Evolutionary conservation across 805 yeast genomes (phyloP).

Genomic region (Lipomyces lipofer): DNA sequence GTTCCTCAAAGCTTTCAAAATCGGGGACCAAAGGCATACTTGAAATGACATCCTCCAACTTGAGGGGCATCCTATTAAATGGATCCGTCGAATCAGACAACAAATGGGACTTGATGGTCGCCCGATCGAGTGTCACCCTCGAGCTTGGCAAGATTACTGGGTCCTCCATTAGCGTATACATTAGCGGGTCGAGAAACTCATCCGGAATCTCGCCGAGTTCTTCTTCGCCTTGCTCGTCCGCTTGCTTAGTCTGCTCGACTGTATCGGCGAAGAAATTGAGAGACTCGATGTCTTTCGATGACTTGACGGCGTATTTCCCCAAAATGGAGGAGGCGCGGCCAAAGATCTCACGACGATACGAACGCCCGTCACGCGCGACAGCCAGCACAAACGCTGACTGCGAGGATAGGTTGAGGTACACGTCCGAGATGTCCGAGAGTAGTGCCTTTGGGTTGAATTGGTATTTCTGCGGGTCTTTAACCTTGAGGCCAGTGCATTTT

Average conservation of each 20-base stretch:
- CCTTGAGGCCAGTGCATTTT: conserved; percentile 83
- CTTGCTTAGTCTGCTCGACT: conserved; percentile 61
- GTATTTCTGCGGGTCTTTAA: conserved; percentile 76
- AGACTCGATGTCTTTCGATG: conserved; percentile 53
- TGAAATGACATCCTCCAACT: conserved; percentile 82
- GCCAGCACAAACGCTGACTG: conserved; percentile 71
- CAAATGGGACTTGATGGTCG: conserved; percentile 90
- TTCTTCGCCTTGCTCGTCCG: conserved; percentile 48
- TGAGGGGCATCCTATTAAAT: conserved; percentile 88
- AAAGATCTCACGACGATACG: conserved; percentile 69
- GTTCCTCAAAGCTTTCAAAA: neutral
- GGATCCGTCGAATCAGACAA: conserved; percentile 97
- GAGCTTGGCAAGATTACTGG: conserved; percentile 94
- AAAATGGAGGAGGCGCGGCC: conserved; percentile 70
- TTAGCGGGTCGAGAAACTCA: conserved; percentile 93
- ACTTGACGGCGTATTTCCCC: conserved; percentile 53
- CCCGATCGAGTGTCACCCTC: conserved; percentile 78
- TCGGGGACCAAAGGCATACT: conserved; percentile 43
- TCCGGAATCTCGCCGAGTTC: conserved; percentile 95
- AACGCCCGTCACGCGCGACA: conserved; percentile 88
- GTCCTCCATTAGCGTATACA: conserved; percentile 93
- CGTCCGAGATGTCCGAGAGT: conserved; percentile 66
- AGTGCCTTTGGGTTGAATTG: conserved; percentile 77
- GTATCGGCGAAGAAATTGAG: conserved; percentile 58
- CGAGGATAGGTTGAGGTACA: conserved; percentile 69